Percentiles rank a stretch among this genome's conserved stretches.
These are phyloP conservation scores for Scytalidium sp. DNA, from an alignment of 2,329 filamentous ascomycete species.

Conservation along the genomic window DNA sequence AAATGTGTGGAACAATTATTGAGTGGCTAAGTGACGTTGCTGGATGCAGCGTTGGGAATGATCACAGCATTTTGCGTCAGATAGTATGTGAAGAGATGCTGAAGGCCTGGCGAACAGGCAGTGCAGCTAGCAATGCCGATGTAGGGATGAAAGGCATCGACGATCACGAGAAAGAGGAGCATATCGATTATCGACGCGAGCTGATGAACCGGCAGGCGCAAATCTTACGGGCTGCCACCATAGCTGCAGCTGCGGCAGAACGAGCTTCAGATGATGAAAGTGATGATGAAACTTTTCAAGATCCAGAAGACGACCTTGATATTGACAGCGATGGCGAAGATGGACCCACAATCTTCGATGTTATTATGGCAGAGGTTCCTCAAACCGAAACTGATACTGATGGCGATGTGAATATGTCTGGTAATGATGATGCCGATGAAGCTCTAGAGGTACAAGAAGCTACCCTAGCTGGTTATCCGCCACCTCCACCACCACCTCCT, in stretches of 20 bases:
- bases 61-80: conserved; percentile 74
- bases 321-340: conserved; percentile 33
- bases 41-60: conserved; percentile 78
- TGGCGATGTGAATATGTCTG: conserved; percentile 45
- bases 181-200: conserved; percentile 14
- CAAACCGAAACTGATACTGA: conserved; percentile 41
- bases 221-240: conserved; percentile 14
- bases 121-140: conserved; percentile 73
- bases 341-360: conserved; percentile 28
- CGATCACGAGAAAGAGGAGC: conserved; percentile 61
- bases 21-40: conserved; percentile 95
- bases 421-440: conserved; percentile 42
- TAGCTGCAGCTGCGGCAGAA: conserved; percentile 13
- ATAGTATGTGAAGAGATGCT: conserved; percentile 91
- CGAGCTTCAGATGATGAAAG: conserved; percentile 18
- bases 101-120: conserved; percentile 82
- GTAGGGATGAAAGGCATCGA: conserved; percentile 78
- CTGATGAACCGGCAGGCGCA: conserved; percentile 12
- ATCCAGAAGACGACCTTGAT: conserved; percentile 31
- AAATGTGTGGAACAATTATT: conserved; percentile 98
- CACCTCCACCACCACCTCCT: conserved; percentile 62
- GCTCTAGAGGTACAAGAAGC: conserved; percentile 74
- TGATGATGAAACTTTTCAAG: conserved; percentile 6
- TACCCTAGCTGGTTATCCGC: conserved; percentile 72
- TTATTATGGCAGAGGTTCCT: conserved; percentile 52